phyloP scores from a whole-genome alignment of 2,329 filamentous ascomycete genomes.

The Fusarium albosuccineum region DNA sequence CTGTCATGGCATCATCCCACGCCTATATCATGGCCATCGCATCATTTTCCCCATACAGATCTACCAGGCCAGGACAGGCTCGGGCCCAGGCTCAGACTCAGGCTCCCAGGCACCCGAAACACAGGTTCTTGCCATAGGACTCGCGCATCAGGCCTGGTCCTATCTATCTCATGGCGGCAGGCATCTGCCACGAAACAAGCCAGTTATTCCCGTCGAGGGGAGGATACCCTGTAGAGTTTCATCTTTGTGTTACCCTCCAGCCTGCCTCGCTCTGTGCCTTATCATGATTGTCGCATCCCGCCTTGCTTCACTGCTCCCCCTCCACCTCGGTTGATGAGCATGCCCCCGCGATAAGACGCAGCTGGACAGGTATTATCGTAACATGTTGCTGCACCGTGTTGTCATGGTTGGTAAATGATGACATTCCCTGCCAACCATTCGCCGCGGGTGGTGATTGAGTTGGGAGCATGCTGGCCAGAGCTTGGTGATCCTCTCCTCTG shows the following conservation, averaged over 20 bases:
- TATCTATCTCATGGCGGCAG: constrained; percentile 28
- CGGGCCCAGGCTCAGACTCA: not conserved
- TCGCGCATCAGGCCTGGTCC: constrained; percentile 31
- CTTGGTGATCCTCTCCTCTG: not conserved
- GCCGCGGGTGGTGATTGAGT: constrained; percentile 19
- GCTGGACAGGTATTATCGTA: constrained; percentile 6
- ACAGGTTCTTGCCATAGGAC: constrained; percentile 16
- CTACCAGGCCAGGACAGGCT: constrained; percentile 1
- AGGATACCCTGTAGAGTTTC: constrained; percentile 17
- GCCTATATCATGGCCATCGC: constrained; percentile 24
- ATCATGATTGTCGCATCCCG: constrained; percentile 18
- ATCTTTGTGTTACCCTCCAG: constrained; percentile 7
- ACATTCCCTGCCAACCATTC: constrained; percentile 26
- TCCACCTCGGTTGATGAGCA: not conserved
- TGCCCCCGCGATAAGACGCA: constrained; percentile 9
- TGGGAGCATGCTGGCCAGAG: not conserved
- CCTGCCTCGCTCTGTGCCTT: constrained; percentile 23
- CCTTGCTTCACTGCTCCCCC: constrained; percentile 17
- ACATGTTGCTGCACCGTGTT: constrained; percentile 22
- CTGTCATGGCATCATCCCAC: constrained; percentile 18
- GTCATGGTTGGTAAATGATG: constrained; percentile 29
- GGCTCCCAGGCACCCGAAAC: constrained; percentile 23
- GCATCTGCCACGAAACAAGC: constrained; percentile 24
- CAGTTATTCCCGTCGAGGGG: not conserved
- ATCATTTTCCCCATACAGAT: constrained; percentile 37